Evolutionary conservation across 441 rosid genomes (phyloP), one percentile per base, ranked within the genome.

Genomic region (Mallotus japonicus): DNA sequence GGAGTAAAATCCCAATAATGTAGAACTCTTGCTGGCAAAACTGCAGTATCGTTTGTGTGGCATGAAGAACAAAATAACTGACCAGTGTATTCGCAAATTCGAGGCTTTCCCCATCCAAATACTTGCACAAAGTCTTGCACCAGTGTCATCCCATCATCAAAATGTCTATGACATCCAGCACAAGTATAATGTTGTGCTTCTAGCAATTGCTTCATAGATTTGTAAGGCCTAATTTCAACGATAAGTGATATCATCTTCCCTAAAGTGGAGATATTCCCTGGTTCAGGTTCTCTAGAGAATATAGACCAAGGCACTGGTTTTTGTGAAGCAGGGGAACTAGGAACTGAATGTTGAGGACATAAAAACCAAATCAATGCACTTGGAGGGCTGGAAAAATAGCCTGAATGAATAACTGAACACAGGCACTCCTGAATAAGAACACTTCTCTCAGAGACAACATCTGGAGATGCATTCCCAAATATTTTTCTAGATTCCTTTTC

Each of bases 101-200:
- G 83, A 76, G 98, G 95, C 73, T 87, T 92, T 72, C 97, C 95
- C 98, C 98, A 93, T 32, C 99, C 97, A 81, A 95, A 82, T 61
- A 90, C 86, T 79, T 87, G 91, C 54, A 87, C 90, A 78, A 95
- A 84, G 80, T 93, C 96, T 71, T 55, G 81, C 78, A 95, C 84
- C 69, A 91, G 81, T 78, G 95, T 93, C 75, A 82, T 84, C 64
- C 93, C 91, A 78, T 84, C 92, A 83, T 90, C 92, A 81, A 95
- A 93, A 84, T 87, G 90, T 79, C 69, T 89, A 83, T 87, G 92
- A 84, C 99, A 95, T 76, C 97, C 97, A 53, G 97, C 92, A 70
- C 99, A 95, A 64, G 84, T 85, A 82, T 90, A 88, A 83, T 90
- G 92, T 70, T 95, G 99, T 1, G 84, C 84, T 85, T 95, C 99